phyloP scores from a whole-genome alignment of 1,139 yeast species.

The Kluyveromyces sp. region DNA sequence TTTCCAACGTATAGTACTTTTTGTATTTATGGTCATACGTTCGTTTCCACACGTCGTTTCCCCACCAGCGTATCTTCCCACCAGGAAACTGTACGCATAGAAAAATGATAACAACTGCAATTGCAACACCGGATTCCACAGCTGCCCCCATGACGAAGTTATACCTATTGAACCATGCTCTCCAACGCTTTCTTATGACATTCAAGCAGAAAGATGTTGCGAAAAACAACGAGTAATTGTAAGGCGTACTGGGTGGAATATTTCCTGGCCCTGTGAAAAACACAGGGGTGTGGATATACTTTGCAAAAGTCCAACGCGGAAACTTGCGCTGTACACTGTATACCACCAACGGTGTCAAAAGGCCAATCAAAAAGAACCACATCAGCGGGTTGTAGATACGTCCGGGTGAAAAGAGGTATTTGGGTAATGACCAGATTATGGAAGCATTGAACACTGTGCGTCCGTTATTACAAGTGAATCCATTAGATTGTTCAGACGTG shows the following conservation, averaged over 20 bases:
- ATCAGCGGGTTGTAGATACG: conserved; percentile 44
- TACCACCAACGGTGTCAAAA: conserved; percentile 39
- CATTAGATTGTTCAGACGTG: conserved; percentile 36
- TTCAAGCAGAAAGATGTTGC: conserved; percentile 37
- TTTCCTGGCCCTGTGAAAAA: conserved; percentile 30
- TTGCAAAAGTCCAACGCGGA: conserved; percentile 30
- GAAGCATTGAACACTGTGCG: conserved; percentile 45
- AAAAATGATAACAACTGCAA: conserved; percentile 47
- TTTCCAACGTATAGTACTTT: conserved; percentile 31
- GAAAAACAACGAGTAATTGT: conserved; percentile 43
- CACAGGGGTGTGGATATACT: conserved; percentile 13
- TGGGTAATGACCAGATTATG: conserved; percentile 59
- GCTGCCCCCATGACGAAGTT: conserved; percentile 55
- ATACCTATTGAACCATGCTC: conserved; percentile 52
- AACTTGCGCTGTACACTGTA: conserved; percentile 35
- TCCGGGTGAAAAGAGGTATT: conserved; percentile 39
- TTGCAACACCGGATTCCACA: conserved; percentile 53
- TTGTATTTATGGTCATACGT: conserved; percentile 28
- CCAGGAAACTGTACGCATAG: conserved; percentile 46
- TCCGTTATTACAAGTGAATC: conserved; percentile 42
- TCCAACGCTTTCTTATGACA: conserved; percentile 53
- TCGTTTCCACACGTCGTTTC: conserved; percentile 41
- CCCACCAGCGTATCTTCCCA: conserved; percentile 50
- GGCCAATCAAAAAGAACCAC: conserved; percentile 51
- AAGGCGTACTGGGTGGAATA: conserved; percentile 27